Evolutionary conservation across 768 basidiomycete species (phyloP).

Genomic region (Epithele typhae): DNA sequence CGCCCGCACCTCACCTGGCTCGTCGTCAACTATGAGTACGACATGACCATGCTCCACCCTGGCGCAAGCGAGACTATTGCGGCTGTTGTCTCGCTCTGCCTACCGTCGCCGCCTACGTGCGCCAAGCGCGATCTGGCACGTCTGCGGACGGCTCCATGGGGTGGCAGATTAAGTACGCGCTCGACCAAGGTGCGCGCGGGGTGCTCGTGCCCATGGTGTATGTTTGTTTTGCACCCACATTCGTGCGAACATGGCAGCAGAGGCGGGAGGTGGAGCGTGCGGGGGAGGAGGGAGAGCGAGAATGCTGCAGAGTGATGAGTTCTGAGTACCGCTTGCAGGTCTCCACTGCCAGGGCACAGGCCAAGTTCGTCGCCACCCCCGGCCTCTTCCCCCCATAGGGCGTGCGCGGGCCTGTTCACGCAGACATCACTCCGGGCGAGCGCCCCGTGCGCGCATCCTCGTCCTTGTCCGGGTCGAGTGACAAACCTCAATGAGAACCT

Average conservation of each 20-base stretch:
- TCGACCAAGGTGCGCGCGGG: conserved; percentile 63
- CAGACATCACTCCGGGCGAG: conserved; percentile 43
- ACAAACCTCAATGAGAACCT: conserved; percentile 39
- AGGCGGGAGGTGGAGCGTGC: too few species aligned
- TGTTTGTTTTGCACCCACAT: too few species aligned
- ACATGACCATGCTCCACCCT: conserved; percentile 48
- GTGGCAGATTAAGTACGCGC: conserved; percentile 69
- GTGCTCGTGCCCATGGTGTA: conserved; percentile 67
- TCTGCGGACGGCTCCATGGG: conserved; percentile 40
- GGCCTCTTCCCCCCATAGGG: conserved; percentile 60
- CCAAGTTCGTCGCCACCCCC: conserved; percentile 50
- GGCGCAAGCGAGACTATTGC: conserved; percentile 51
- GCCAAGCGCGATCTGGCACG: conserved; percentile 50
- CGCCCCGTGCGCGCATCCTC: conserved; percentile 47
- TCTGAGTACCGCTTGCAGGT: conserved; percentile 36
- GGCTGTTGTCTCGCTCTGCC: conserved; percentile 38
- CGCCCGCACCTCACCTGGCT: conserved; percentile 58
- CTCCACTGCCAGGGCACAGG: conserved; percentile 54
- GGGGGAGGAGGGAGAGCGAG: too few species aligned
- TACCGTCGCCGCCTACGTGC: not conserved
- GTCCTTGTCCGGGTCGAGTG: conserved; percentile 41
- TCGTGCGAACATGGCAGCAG: too few species aligned
- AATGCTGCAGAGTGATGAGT: too few species aligned
- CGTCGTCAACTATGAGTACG: conserved; percentile 65
- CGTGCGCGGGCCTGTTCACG: conserved; percentile 58